Percentiles rank a stretch among this genome's conserved stretches.
phyloP scores from a whole-genome alignment of 2,329 filamentous ascomycete genomes.

The Verticillium tricorpus region DNA sequence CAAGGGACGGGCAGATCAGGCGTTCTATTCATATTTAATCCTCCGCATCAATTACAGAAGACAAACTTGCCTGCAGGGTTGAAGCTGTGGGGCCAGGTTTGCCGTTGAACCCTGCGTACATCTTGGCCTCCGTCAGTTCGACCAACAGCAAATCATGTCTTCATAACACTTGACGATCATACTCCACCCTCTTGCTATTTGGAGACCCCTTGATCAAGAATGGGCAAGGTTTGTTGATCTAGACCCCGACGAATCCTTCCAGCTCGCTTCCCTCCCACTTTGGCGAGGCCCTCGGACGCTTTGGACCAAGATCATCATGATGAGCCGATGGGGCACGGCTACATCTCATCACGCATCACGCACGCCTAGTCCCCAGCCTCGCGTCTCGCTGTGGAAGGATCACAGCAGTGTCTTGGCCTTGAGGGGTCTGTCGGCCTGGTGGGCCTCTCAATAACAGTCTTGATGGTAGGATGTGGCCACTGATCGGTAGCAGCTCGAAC shows the following conservation, averaged over 20 bases:
- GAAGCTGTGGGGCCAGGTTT: background rate
- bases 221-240: background rate
- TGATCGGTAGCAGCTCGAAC: background rate
- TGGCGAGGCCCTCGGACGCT: background rate
- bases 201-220: background rate
- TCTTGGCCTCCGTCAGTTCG: background rate
- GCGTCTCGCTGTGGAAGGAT: background rate
- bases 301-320: background rate
- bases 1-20: background rate
- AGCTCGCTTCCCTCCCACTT: background rate
- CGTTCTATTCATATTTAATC: background rate
- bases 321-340: background rate
- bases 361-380: background rate
- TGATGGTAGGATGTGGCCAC: background rate
- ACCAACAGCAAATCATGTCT: background rate
- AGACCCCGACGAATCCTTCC: background rate
- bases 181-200: background rate
- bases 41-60: background rate
- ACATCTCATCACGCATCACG: background rate
- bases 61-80: background rate
- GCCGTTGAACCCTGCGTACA: background rate
- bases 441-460: background rate
- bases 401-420: background rate
- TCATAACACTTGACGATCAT: background rate
- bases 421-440: no score